Evolutionary conservation across 306 rosid genomes (phyloP), one percentile per base, ranked within the genome.

Genomic region (barrel medic (Medicago truncatula)): DNA sequence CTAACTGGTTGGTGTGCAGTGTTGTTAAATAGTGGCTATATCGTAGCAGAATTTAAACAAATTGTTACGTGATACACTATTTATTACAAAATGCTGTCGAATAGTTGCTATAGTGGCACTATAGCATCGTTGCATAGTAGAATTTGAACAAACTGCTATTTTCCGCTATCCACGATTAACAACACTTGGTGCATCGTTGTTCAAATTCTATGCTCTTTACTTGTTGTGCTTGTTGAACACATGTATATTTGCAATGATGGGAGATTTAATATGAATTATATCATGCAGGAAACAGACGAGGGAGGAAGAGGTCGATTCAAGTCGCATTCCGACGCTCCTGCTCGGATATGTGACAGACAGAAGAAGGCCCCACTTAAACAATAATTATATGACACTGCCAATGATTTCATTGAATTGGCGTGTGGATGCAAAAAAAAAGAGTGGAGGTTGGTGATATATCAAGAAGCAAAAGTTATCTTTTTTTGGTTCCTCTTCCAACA

Each of bases 261-360:
- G 76, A 66, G 6, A 28, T 73, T 79, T 72, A 76, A 76, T 54
- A 4, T 38, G 64, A 25, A 9, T 61, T 4, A 7, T 67, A 11
- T 80, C 53, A 49, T 85, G 47, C 87, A 96, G 99, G 99, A 96
- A 57, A 92, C 17, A 65, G 98, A 96, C 7, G 99, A 81, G 79
- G 99, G 84, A 84, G 99, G 98, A 66, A 86, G 96, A 82, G 99
- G 99, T 64, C 91, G 99, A 53, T 96, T 96, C 82, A 96, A 96
- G 80, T 96, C 99, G 0, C 99, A 96, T 86, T 84, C 99, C 12
- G 91, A 76, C 0, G 98, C 90, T 15, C 98, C 99, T 61, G 96
- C 99, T 82, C 84, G 99, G 57, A 96, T 96, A 76, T 86, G 90
- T 20, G 99, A 96, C 89, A 86, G 98, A 89, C 96, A 89, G 88